phyloP scores from a whole-genome alignment of 495 filamentous ascomycete species.

The Cercophora newfieldiana region DNA sequence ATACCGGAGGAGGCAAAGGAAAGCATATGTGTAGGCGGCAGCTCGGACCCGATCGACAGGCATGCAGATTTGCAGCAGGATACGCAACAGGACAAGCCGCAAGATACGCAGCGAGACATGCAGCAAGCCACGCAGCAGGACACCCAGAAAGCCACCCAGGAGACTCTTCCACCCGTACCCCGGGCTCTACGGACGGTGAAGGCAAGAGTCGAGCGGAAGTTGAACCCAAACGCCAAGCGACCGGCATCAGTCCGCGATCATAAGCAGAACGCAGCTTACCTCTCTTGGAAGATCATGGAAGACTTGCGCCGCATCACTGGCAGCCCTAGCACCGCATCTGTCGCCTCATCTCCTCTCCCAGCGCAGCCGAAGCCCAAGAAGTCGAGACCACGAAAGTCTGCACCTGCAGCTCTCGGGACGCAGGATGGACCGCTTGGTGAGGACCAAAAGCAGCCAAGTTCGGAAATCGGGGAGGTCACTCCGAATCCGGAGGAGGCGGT shows the following conservation, averaged over 20 bases:
- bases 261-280: slow-evolving; percentile 39
- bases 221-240: slow-evolving; percentile 36
- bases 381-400: slow-evolving; percentile 33
- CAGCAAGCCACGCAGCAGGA: not conserved
- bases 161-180: not conserved
- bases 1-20: slow-evolving; percentile 14
- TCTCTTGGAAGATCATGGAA: slow-evolving; percentile 32
- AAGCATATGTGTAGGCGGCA: not conserved
- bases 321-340: not conserved
- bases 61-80: not conserved
- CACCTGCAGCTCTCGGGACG: slow-evolving; percentile 22
- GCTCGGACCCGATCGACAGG: not conserved
- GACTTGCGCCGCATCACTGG: slow-evolving; percentile 30
- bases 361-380: slow-evolving; percentile 20
- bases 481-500: not conserved
- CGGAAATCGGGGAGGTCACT: not conserved
- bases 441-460: not conserved
- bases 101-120: no score
- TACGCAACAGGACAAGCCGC: no score
- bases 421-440: not conserved
- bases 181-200: slow-evolving; percentile 22
- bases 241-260: slow-evolving; percentile 38
- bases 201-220: not conserved
- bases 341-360: slow-evolving; percentile 6
- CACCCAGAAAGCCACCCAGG: not conserved